Evolutionary conservation across 208 protist genomes (phyloP).

Genomic region (Phytomonas francai): DNA sequence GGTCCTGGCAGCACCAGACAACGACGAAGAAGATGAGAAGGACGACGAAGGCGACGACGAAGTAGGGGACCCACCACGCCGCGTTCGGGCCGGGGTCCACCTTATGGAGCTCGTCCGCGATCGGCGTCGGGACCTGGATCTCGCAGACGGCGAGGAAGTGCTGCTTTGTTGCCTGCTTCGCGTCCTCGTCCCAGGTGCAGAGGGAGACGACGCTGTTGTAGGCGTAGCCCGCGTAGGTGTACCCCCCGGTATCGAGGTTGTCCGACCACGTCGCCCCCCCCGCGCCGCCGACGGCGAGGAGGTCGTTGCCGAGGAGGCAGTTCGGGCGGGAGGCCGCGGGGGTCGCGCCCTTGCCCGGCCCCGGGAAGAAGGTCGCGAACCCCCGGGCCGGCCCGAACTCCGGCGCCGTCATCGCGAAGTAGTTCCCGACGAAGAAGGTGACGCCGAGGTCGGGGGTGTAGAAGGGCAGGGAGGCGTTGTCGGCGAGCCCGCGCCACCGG

Average conservation of each 20-base stretch:
- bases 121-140: constrained; percentile 16
- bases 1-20: constrained; percentile 27
- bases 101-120: constrained; percentile 16
- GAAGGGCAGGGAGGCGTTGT: constrained; percentile 12
- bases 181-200: constrained; percentile 7
- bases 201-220: constrained; percentile 8
- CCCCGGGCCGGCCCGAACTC: not conserved
- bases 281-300: constrained; percentile 14
- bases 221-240: constrained; percentile 20
- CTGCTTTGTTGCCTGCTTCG: constrained; percentile 3
- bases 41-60: constrained; percentile 20
- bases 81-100: constrained; percentile 14
- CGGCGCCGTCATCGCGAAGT: constrained; percentile 4
- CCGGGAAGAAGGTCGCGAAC: constrained; percentile 8
- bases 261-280: constrained; percentile 24
- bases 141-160: constrained; percentile 29
- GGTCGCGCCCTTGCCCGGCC: constrained; percentile 10
- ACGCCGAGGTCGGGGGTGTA: constrained; percentile 13
- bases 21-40: constrained; percentile 22
- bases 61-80: constrained; percentile 30
- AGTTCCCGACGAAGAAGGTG: constrained; percentile 25
- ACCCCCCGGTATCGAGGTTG: constrained; percentile 19
- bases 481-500: constrained; percentile 19
- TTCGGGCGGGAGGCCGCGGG: constrained; percentile 13
- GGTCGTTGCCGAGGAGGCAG: constrained; percentile 12